Evolutionary conservation across 1,284 basidiomycete species (phyloP), one percentile per base, ranked within the genome.

Genomic region (Trichosporon ovoides): DNA sequence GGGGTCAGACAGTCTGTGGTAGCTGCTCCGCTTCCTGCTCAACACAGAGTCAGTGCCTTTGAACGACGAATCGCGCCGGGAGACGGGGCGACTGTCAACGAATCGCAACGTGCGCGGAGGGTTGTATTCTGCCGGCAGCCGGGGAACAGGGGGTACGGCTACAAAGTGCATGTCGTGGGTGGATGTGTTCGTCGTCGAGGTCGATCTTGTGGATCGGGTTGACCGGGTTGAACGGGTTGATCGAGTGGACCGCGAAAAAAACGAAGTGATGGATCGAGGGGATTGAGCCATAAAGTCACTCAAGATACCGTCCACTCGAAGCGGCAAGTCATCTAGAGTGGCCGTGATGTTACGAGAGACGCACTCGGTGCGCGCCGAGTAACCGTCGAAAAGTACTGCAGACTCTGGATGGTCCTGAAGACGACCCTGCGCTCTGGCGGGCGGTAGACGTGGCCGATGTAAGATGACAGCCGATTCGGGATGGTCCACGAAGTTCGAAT

Each of bases 351-450:
- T 48, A 6, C 43, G 43, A 9, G 43, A 24, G 5, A 48, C 7
- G 24, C n/a, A 48, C 16, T 48, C 43, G 14, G 43, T 28, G 9
- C 43, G 24, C 24, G 43, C 28, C 16, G 43, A 48, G 43, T 48
- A 48, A 24, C 13, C 16, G 28, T 48, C 43, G 43, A 48, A 48
- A 7, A 31, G 28, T 7, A 48, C 24, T 16, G 43, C 43, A 2
- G 43, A 48, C 43, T 48, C 43, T 9, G 43, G 43, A 12, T 48
- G 43, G 43, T 48, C 43, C 13, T 48, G 43, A 22, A 48, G 43
- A 14, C 24, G 24, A 16, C 7, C n/a, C 22, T 46, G 40, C 19
- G 16, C 16, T 28, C 43, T 18, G 2, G 43, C 43, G 2, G 43
- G 43, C 7, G 43, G 43, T 2, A 48, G 24, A 24, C 43, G 43